phyloP scores from a whole-genome alignment of 805 yeast genomes.

The Sugiyamaella marilandica region DNA sequence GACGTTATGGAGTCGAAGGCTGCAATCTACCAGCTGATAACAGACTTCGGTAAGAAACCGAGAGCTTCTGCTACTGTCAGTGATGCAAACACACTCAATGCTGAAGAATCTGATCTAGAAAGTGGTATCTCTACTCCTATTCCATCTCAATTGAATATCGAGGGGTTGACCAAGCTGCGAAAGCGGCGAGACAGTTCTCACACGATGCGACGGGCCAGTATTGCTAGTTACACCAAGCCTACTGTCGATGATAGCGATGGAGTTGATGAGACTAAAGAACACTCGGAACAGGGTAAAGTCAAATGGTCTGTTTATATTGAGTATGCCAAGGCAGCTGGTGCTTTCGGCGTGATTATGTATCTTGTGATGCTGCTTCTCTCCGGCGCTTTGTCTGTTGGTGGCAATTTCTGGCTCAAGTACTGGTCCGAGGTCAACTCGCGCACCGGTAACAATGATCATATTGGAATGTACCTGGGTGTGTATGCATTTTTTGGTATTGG shows the following conservation, averaged over 20 bases:
- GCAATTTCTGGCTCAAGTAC: constrained; percentile 90
- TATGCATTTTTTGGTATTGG: constrained; percentile 72
- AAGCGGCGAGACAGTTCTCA: constrained; percentile 22
- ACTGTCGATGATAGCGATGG: constrained; percentile 23
- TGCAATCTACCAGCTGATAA: constrained; percentile 22
- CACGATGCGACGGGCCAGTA: constrained; percentile 54
- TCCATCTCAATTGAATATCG: constrained; percentile 7
- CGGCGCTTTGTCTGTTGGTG: constrained; percentile 56
- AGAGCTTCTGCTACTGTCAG: constrained; percentile 10
- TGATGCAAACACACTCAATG: constrained; percentile 16
- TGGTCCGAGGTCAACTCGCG: constrained; percentile 90
- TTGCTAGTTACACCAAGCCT: constrained; percentile 49
- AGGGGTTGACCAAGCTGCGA: not conserved
- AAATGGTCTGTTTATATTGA: constrained; percentile 78
- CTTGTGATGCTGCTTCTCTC: constrained; percentile 52
- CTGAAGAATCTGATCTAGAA: constrained; percentile 4
- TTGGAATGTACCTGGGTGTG: constrained; percentile 65
- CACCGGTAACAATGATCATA: constrained; percentile 65
- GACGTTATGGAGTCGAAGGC: constrained; percentile 26
- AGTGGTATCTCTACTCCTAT: constrained; percentile 8
- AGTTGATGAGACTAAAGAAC: constrained; percentile 49
- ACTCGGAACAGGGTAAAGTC: constrained; percentile 88
- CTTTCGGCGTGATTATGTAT: constrained; percentile 55
- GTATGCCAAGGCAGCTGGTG: constrained; percentile 85
- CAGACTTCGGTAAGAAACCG: constrained; percentile 25